These are phyloP conservation scores for Colletotrichum sp. DNA, from an alignment of 2,329 filamentous ascomycete species.

Conservation along the genomic window DNA sequence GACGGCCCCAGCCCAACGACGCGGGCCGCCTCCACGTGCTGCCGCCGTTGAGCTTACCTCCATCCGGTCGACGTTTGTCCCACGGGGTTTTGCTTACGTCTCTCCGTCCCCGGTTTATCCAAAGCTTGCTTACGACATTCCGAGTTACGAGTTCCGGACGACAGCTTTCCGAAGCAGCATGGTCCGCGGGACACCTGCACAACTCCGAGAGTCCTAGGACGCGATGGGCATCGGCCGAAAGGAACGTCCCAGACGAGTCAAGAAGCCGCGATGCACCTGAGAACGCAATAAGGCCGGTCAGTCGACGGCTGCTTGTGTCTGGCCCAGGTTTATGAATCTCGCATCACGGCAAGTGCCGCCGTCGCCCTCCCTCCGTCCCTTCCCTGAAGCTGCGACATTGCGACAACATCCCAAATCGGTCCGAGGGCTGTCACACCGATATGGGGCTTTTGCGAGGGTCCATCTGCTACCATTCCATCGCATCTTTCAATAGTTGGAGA, in stretches of 20 bases:
- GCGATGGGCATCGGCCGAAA: background rate
- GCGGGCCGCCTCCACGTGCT: background rate
- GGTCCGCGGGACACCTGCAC: background rate
- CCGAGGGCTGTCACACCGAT: background rate
- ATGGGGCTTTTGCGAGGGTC: background rate
- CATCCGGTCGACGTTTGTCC: background rate
- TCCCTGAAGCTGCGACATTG: background rate
- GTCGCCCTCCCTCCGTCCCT: background rate
- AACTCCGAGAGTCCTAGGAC: background rate
- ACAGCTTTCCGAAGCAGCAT: background rate
- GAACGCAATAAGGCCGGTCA: rapidly evolving
- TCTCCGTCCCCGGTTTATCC: background rate
- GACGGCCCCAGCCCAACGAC: background rate
- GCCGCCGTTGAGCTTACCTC: background rate
- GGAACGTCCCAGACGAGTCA: background rate
- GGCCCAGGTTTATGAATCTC: background rate
- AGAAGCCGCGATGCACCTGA: background rate
- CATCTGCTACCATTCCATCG: background rate
- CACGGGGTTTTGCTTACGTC: background rate
- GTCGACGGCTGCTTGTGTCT: background rate
- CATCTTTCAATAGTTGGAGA: background rate
- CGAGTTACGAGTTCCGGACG: background rate
- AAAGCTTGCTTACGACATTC: background rate
- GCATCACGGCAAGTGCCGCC: background rate
- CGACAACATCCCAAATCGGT: background rate